Base-by-base conservation (phyloP, 257 asterid genomes). In the Solanum tarapatanum region DNA sequence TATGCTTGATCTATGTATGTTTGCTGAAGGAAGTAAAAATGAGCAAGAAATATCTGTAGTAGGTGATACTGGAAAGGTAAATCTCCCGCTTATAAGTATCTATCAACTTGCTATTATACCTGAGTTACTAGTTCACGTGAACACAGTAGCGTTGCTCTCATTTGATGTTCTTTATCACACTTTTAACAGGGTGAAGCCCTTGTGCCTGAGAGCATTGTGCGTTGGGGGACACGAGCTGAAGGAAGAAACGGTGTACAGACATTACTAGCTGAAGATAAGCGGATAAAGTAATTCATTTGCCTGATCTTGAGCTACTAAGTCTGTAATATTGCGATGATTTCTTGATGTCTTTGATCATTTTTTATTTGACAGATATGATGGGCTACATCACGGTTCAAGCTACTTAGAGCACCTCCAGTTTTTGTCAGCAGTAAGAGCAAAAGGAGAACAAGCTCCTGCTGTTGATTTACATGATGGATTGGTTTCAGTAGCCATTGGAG, bases 331-430 rank as follows among this genome's bases (percentile, higher is more conserved):
- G 43, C 35, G 33, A 33, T 55, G 32, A 10, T 75, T 41, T 48
- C 77, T 6, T 82, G 14, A 8, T 28, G 37, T 86, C 7, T 7
- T 37, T 7, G 13, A 28, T 28, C 26, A 6, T 0, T 43, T 82
- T 72, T 70, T 87, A 30, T n/a, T 79, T 17, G 58, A 75, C 88
- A 96, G 99, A 91, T 97, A 95, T 4, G 92, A 93, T 5, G 99
- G 99, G 66, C 90, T 97, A 83, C 99, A 97, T 89, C 99, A 97
- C 37, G 99, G 99, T 28, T 95, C 99, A 36, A 95, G 99, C 94
- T 97, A 94, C 88, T 90, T 97, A 79, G 99, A 97, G 84, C 99
- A 97, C 92, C 91, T 94, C 5, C 92, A 97, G 16, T 95, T 95
- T 68, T 90, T 97, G 88, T 89, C 92, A 66, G 94, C 96, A 37